phyloP scores from a whole-genome alignment of 179 eudicot genomes.

The Beta lomatogona region DNA sequence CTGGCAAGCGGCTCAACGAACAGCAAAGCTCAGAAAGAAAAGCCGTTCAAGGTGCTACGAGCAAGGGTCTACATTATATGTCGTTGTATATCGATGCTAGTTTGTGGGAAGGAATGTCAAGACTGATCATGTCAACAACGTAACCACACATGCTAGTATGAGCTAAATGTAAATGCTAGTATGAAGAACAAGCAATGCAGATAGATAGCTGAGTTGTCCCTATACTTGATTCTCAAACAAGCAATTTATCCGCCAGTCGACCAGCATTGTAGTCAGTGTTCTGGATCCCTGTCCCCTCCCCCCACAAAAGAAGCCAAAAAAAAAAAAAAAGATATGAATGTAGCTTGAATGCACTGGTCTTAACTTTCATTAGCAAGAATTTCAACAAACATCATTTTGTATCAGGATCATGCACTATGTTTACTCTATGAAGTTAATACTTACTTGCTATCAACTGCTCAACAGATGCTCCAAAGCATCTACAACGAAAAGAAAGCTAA shows the following conservation, averaged over 20 bases:
- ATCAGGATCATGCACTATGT: not conserved
- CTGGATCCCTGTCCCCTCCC: not conserved
- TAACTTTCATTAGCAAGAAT: not conserved
- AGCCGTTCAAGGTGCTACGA: slow-evolving; percentile 23
- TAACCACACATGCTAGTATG: too few species aligned
- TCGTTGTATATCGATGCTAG: slow-evolving; percentile 27
- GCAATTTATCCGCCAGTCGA: not conserved
- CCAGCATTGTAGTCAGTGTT: not conserved
- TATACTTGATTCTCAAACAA: not conserved
- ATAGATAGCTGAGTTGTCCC: not conserved
- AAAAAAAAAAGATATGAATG: not conserved
- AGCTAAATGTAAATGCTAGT: not conserved
- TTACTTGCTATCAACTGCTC: not conserved
- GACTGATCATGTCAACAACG: not conserved
- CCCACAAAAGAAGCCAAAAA: too few species aligned
- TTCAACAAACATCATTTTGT: not conserved
- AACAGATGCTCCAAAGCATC: not conserved
- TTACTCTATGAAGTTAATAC: not conserved
- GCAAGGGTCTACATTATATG: slow-evolving; percentile 29
- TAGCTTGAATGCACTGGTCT: not conserved
- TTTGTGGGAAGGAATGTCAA: slow-evolving; percentile 24
- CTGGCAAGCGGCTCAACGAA: not conserved
- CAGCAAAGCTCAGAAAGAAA: slow-evolving; percentile 19
- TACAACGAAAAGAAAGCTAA: too few species aligned
- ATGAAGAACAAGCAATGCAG: not conserved